Evolutionary conservation across 306 rosid species (phyloP).

Genomic region (barrel medic (Medicago truncatula)): MtrunA17r5.0-ANR NC_053044.1:34417001-34417500

Average conservation of each 20-base stretch:
- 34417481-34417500: conserved; percentile 4
- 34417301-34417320: too few species aligned
- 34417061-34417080: conserved; percentile 6
- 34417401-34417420: not conserved
- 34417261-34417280: not conserved
- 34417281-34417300: too few species aligned
- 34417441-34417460: conserved; percentile 13
- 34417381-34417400: too few species aligned
- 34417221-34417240: not conserved
- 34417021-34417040: conserved; percentile 48
- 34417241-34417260: not conserved
- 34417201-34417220: not conserved
- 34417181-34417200: not conserved
- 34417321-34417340: too few species aligned
- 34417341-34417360: too few species aligned
- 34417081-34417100: not conserved
- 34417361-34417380: too few species aligned
- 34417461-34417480: conserved; percentile 9
- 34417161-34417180: not conserved
- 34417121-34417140: not conserved
- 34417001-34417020: conserved; percentile 94
- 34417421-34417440: not conserved
- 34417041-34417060: conserved; percentile 17
- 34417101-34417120: not conserved
- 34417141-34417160: not conserved